Conservation (phyloP, 2,329 filamentous ascomycete species). For the Cercospora berteroae region DNA sequence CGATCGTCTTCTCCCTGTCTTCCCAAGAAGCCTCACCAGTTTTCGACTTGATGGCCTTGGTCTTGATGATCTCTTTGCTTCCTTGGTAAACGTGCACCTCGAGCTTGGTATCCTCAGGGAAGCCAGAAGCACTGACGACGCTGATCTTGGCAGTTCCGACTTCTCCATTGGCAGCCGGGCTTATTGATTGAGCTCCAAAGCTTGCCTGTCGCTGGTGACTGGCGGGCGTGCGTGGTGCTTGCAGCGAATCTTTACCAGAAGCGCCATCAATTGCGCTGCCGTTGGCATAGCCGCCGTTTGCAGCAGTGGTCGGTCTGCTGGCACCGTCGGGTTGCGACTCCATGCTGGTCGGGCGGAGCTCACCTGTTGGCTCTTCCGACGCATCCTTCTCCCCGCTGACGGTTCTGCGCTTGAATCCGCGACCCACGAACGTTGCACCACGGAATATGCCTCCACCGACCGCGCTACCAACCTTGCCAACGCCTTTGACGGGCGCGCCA, state of each 20-base stretch:
- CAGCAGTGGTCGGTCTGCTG: constrained; percentile 24
- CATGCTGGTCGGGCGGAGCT: constrained; percentile 33
- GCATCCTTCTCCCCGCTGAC: constrained; percentile 50
- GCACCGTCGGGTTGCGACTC: constrained; percentile 24
- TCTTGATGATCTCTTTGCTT: constrained; percentile 81
- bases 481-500: constrained; percentile 91
- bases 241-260: constrained; percentile 26
- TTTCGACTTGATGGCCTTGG: constrained; percentile 78
- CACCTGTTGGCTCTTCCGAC: constrained; percentile 29
- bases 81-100: constrained; percentile 43
- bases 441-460: constrained; percentile 80
- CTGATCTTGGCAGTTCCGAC: constrained; percentile 76
- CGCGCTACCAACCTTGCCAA: constrained; percentile 69
- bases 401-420: constrained; percentile 74
- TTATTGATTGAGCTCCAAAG: constrained; percentile 36
- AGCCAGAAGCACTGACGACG: constrained; percentile 75
- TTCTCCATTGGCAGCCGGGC: constrained; percentile 47
- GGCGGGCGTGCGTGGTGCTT: constrained; percentile 33
- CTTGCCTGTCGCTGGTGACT: constrained; percentile 49
- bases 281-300: constrained; percentile 20
- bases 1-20: constrained; percentile 56
- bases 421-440: constrained; percentile 85
- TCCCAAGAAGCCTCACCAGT: constrained; percentile 67
- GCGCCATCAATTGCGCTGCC: constrained; percentile 28
- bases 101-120: constrained; percentile 48